Evolutionary conservation across 1,284 basidiomycete species (phyloP).

Genomic region (Heterobasidion occidentale): DNA sequence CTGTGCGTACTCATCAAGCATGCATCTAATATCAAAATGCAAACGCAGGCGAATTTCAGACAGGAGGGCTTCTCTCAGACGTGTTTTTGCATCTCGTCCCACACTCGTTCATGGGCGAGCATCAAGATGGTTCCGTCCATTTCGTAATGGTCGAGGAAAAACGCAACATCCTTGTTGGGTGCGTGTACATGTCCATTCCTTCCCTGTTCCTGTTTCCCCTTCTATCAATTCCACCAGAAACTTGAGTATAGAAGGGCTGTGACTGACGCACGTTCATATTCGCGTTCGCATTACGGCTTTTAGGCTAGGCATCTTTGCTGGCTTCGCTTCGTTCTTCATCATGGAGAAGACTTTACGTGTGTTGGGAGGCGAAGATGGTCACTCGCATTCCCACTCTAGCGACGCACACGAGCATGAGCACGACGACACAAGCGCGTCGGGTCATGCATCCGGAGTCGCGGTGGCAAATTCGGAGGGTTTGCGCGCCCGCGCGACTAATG

Average conservation of each 20-base stretch:
- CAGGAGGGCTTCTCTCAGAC: slow-evolving; percentile 83
- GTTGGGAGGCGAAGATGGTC: slow-evolving; percentile 50
- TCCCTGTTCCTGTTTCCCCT: not conserved
- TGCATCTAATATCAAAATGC: slow-evolving; percentile 4
- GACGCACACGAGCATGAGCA: slow-evolving; percentile 31
- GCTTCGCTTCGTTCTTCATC: slow-evolving; percentile 83
- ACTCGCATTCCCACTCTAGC: slow-evolving; percentile 11
- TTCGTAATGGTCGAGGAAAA: slow-evolving; percentile 83
- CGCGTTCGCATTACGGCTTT: not conserved
- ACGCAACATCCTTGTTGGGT: slow-evolving; percentile 84
- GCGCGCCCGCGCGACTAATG: slow-evolving; percentile 17
- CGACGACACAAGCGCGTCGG: slow-evolving; percentile 26
- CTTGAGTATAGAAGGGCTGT: not conserved
- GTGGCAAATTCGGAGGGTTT: slow-evolving; percentile 25
- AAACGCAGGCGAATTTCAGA: slow-evolving; percentile 33
- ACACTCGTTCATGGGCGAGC: slow-evolving; percentile 85
- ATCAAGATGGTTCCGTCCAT: slow-evolving; percentile 58
- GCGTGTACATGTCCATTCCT: slow-evolving; percentile 14
- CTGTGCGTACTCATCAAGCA: slow-evolving; percentile 36
- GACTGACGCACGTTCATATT: slow-evolving; percentile 11
- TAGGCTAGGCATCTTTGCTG: slow-evolving; percentile 75
- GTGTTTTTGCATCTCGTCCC: slow-evolving; percentile 87
- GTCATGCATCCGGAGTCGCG: slow-evolving; percentile 11
- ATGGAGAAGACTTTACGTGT: slow-evolving; percentile 88
- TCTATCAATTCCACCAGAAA: not conserved